These are phyloP conservation scores for Austroboletus eburneus DNA, from an alignment of 768 basidiomycete genomes.

Conservation along the genomic window DNA sequence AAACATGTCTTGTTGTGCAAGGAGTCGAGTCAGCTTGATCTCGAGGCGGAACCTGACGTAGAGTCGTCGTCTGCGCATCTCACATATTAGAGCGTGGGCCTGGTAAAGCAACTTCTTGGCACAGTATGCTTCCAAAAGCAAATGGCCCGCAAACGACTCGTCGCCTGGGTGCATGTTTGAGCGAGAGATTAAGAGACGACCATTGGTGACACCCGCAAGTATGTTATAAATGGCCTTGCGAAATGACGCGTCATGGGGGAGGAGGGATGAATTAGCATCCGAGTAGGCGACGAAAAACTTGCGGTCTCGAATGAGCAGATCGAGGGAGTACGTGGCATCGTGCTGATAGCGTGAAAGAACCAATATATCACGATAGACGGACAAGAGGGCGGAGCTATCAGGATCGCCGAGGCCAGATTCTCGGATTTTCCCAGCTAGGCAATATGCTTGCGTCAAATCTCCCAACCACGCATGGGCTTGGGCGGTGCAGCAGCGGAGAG, in stretches of 20 bases:
- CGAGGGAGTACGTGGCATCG: conserved; percentile 33
- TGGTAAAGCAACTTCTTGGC: conserved; percentile 29
- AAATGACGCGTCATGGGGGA: conserved; percentile 23
- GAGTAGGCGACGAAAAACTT: conserved; percentile 25
- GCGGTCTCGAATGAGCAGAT: conserved; percentile 41
- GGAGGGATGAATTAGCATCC: not conserved
- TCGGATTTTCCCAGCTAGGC: conserved; percentile 24
- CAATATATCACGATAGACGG: conserved; percentile 37
- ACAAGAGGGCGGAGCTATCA: conserved; percentile 20
- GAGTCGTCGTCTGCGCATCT: conserved; percentile 37
- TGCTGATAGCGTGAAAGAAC: conserved; percentile 33
- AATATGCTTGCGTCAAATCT: conserved; percentile 32
- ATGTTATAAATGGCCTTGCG: conserved; percentile 25
- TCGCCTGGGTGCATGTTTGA: conserved; percentile 24
- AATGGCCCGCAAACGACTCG: conserved; percentile 31
- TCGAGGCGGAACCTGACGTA: conserved; percentile 26
- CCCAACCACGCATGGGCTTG: conserved; percentile 36
- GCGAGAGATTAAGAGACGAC: conserved; percentile 22
- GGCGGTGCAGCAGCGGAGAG: conserved; percentile 28
- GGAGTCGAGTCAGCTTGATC: conserved; percentile 37
- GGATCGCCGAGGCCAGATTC: conserved; percentile 15
- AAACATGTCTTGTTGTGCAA: conserved; percentile 38
- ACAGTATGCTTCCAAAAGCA: conserved; percentile 42
- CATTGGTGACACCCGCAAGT: conserved; percentile 32
- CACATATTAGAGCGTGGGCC: conserved; percentile 38